A percentile compares a stretch with the other conserved stretches of the same genome.
These are phyloP conservation scores for Pseudopediastrum boryanum DNA, from an alignment of 139 green algal species.

Conservation along the genomic window DNA sequence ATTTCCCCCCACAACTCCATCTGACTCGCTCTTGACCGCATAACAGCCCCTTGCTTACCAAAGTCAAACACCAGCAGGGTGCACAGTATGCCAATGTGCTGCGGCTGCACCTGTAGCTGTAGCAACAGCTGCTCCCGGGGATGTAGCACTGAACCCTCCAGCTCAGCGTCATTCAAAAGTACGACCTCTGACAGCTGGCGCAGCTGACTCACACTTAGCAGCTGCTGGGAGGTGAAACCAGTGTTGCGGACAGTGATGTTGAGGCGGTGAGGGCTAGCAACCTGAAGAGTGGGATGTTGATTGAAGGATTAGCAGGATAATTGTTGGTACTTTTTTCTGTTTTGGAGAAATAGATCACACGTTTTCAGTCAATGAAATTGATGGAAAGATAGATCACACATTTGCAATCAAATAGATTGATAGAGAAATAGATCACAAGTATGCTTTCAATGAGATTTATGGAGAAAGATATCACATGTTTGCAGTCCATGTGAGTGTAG, in stretches of 20 bases:
- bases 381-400: neutral
- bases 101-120: slow-evolving; percentile 16
- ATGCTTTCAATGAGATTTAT: too few relatives aligned
- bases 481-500: too few relatives aligned
- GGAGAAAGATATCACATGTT: too few relatives aligned
- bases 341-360: neutral
- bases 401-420: too few relatives aligned
- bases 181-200: neutral
- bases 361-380: neutral
- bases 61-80: slow-evolving; percentile 19
- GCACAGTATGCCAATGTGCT: slow-evolving; percentile 1
- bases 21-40: neutral
- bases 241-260: neutral
- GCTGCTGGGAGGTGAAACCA: neutral
- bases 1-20: neutral
- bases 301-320: neutral
- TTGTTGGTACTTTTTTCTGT: neutral
- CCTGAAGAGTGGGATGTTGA: neutral
- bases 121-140: slow-evolving; percentile 15
- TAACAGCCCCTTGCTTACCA: neutral
- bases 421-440: too few relatives aligned
- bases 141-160: neutral
- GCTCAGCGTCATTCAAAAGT: neutral
- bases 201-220: neutral
- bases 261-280: neutral